These are phyloP conservation scores for Mortierella hygrophila DNA, from an alignment of 192 early-diverging fungal species.

Conservation along the genomic window DNA sequence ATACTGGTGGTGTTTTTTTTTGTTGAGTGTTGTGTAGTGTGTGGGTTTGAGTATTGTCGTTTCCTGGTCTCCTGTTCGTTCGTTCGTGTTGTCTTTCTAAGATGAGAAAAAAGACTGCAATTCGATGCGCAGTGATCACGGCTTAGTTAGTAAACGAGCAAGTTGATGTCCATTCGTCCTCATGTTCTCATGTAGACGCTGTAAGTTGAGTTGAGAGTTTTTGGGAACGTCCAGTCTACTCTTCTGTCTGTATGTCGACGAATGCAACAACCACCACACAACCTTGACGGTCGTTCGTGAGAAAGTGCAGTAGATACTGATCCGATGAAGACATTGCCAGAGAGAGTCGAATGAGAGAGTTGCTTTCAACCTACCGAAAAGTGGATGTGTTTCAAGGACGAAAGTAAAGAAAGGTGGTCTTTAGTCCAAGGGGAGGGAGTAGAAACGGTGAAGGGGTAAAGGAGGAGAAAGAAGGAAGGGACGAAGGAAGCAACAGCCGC, in stretches of 20 bases:
- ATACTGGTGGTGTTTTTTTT: neutral
- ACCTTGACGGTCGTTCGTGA: neutral
- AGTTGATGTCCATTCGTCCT: slow-evolving; percentile 10
- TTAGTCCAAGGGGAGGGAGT: neutral
- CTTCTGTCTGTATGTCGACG: neutral
- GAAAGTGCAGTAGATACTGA: neutral
- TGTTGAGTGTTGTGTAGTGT: neutral
- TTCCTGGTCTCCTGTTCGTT: neutral
- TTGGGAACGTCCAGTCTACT: neutral
- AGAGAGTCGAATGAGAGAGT: too few relatives aligned
- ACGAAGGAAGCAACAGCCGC: neutral
- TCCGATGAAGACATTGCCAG: neutral
- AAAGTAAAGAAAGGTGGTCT: neutral
- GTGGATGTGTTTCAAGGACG: neutral
- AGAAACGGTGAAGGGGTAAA: neutral
- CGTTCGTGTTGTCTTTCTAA: neutral
- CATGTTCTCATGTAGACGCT: slow-evolving; percentile 2
- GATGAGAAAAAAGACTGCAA: slow-evolving; percentile 6
- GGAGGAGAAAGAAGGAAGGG: neutral
- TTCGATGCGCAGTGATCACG: neutral
- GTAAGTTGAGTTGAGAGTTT: neutral
- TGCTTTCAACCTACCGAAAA: too few relatives aligned
- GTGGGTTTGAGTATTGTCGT: neutral
- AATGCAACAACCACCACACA: too few relatives aligned
- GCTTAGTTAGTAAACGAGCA: neutral